phyloP scores from a whole-genome alignment of 108 stramenopile species.

The Skeletonema tropicum region DNA sequence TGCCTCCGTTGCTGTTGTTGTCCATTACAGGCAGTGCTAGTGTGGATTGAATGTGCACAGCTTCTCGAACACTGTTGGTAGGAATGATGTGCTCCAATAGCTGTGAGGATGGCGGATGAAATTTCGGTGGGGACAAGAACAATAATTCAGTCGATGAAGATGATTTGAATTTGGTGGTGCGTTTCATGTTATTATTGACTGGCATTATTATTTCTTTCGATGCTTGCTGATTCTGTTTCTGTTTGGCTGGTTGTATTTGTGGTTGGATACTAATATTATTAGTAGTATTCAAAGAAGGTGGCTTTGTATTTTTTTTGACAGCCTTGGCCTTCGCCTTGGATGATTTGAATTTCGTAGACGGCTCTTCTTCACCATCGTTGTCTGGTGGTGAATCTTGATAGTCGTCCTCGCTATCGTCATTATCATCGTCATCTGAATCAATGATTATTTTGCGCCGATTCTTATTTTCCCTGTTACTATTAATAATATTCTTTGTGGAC shows the following conservation, averaged over 20 bases:
- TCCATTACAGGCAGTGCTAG: neutral
- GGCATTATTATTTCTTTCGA: neutral
- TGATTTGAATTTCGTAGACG: slow-evolving; percentile 5
- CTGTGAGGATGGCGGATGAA: slow-evolving; percentile 38
- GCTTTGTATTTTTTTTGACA: slow-evolving; percentile 5
- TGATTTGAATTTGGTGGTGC: neutral
- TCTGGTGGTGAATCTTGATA: slow-evolving; percentile 10
- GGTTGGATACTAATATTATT: no score
- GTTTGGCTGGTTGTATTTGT: no score
- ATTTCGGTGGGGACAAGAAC: slow-evolving; percentile 45
- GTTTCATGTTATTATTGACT: no score
- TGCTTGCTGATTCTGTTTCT: no score
- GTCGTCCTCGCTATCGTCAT: no score
- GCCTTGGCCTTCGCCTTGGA: no score
- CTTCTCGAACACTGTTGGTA: no score
- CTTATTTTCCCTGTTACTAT: no score
- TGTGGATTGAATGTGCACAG: neutral
- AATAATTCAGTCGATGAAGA: no score
- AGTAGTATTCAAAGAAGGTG: neutral
- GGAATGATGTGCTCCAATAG: slow-evolving; percentile 24
- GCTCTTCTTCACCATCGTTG: slow-evolving; percentile 18
- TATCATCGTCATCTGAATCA: slow-evolving; percentile 31
- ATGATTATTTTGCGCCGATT: neutral
- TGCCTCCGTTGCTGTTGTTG: neutral
- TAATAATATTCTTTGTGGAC: neutral